Evolutionary conservation across 805 yeast genomes (phyloP).

Genomic region (Hanseniaspora hatyaiensis): DNA sequence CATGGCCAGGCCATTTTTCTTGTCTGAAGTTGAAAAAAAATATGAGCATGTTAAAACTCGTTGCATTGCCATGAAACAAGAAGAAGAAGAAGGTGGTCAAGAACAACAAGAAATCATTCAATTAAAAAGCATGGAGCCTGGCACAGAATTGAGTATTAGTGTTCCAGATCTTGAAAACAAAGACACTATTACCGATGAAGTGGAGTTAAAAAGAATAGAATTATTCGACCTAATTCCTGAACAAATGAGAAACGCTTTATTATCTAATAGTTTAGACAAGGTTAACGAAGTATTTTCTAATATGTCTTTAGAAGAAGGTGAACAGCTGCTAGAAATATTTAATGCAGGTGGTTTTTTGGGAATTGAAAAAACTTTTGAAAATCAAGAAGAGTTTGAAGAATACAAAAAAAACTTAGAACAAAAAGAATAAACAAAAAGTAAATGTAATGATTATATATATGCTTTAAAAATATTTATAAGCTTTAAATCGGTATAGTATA

Average conservation of each 20-base stretch:
- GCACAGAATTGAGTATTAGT: constrained; percentile 57
- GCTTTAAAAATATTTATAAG: constrained; percentile 57
- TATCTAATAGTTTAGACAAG: constrained; percentile 56
- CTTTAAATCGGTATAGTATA: constrained; percentile 48
- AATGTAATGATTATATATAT: constrained; percentile 28
- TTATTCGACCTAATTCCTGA: constrained; percentile 47
- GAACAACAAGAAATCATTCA: constrained; percentile 70
- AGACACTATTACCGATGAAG: constrained; percentile 35
- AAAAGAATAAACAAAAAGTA: neutral
- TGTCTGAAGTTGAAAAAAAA: constrained; percentile 63
- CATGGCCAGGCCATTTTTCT: constrained; percentile 60
- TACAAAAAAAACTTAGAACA: constrained; percentile 23
- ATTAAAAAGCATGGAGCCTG: constrained; percentile 76
- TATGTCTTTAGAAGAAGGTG: constrained; percentile 69
- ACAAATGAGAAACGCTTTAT: constrained; percentile 64
- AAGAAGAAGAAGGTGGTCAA: constrained; percentile 33
- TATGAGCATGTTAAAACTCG: constrained; percentile 63
- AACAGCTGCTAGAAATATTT: constrained; percentile 56
- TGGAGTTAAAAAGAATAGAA: constrained; percentile 36
- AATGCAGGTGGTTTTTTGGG: constrained; percentile 76
- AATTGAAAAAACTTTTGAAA: constrained; percentile 61
- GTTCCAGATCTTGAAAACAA: constrained; percentile 51
- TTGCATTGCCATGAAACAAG: constrained; percentile 53
- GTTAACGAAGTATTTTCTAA: constrained; percentile 73
- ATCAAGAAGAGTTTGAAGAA: constrained; percentile 56